Base-by-base conservation (phyloP, 208 protist genomes). In the Trypanosoma avium region DNA sequence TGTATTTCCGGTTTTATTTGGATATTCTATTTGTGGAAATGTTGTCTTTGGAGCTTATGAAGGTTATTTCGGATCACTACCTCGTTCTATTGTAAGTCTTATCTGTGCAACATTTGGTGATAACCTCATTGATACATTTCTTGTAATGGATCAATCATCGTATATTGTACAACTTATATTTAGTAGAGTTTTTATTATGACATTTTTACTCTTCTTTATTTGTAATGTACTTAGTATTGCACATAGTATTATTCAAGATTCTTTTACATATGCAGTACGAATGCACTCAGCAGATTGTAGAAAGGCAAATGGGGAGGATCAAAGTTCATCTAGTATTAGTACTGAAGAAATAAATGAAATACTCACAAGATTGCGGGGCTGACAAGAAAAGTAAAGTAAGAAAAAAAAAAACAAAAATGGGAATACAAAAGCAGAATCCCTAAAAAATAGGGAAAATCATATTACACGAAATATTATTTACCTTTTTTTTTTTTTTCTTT, bases 241-340 rank as follows among this genome's bases (percentile, higher is more conserved):
- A 6, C 72, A 81, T 60, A 88, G 72, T 50, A 82, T 88, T 40
- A 79, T 84, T 48, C 78, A 88, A 50, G 75, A 84, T 48, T 88
- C 82, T n/a, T 82, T 82, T 59, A 75, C 52, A 24, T 67, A 79
- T 38, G 53, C 67, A 13, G 49, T 70, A 22, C 59, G 61, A 45
- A 74, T 52, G 27, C 33, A 70, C 26, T 57, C 55, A n/a, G 76
- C 64, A n/a, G 33, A 19, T 13, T 29, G 12, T 10, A 13, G 49
- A 36, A 48, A 68, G 1, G 58, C 45, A 21, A 22, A 42, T 54
- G 42, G 27, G 30, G 42, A 19, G 6, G n/a, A 32, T 32, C 35
- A 15, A n/a, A 3, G 22, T 52, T 24, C 24, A 30, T 2, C 33
- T 38, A 61, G 42, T 15, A 24, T 70, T 26, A 69, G 4, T 43